Conservation (phyloP, 2,329 filamentous ascomycete species). For the Trichoderma polysporum region DNA sequence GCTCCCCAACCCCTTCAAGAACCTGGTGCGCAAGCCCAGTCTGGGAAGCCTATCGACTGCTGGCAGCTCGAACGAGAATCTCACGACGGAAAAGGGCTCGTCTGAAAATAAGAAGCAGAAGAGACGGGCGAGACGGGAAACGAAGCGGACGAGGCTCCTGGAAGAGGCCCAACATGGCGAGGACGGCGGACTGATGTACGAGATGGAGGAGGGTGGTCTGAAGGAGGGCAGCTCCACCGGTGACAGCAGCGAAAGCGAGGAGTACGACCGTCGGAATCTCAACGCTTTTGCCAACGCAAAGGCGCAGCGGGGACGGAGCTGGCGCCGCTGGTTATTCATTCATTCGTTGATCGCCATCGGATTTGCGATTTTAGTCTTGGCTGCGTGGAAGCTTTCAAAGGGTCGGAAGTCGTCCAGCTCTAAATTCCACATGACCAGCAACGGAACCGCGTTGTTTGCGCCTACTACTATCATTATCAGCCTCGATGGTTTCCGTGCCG, state of each 20-base stretch:
- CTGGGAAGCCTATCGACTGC: slow-evolving; percentile 38
- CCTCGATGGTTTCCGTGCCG: slow-evolving; percentile 91
- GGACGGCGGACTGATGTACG: slow-evolving; percentile 77
- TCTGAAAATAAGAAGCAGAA: slow-evolving; percentile 35
- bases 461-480: slow-evolving; percentile 94
- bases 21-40: slow-evolving; percentile 40
- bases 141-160: slow-evolving; percentile 54
- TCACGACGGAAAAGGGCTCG: slow-evolving; percentile 45
- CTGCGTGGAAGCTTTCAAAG: slow-evolving; percentile 59
- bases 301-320: slow-evolving; percentile 50
- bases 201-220: slow-evolving; percentile 81
- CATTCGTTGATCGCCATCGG: slow-evolving; percentile 52
- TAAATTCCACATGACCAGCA: slow-evolving; percentile 53
- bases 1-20: slow-evolving; percentile 48
- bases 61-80: slow-evolving; percentile 49
- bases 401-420: slow-evolving; percentile 38
- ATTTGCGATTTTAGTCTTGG: slow-evolving; percentile 55
- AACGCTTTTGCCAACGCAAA: slow-evolving; percentile 49
- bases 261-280: slow-evolving; percentile 55
- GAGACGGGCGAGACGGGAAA: slow-evolving; percentile 50
- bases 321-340: slow-evolving; percentile 54
- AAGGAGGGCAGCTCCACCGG: slow-evolving; percentile 65
- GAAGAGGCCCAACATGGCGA: slow-evolving; percentile 61
- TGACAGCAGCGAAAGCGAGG: slow-evolving; percentile 61
- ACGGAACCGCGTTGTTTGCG: slow-evolving; percentile 85